These are phyloP conservation scores for Ogataea sp. DNA, from an alignment of 805 yeast genomes.

Conservation along the genomic window DNA sequence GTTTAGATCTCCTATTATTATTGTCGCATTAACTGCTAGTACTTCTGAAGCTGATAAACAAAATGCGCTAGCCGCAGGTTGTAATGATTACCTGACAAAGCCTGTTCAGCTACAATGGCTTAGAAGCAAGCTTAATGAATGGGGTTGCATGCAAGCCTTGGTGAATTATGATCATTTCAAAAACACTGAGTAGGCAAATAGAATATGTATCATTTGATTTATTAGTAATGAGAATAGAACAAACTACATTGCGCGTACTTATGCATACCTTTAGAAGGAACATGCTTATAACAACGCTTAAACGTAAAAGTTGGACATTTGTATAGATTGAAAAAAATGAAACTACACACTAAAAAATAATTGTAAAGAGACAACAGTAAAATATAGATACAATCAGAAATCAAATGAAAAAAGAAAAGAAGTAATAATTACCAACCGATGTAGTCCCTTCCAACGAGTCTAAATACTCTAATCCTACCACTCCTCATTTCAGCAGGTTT, in stretches of 20 bases:
- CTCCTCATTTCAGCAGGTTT: slow-evolving; percentile 63
- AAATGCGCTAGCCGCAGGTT: slow-evolving; percentile 92
- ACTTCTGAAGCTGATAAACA: slow-evolving; percentile 78
- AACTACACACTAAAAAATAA: background rate
- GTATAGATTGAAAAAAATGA: too few species aligned
- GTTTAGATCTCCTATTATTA: slow-evolving; percentile 93
- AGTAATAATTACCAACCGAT: slow-evolving; percentile 51
- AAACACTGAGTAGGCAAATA: slow-evolving; percentile 11
- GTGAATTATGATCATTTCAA: slow-evolving; percentile 95
- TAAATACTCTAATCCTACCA: slow-evolving; percentile 74
- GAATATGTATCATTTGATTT: too few species aligned
- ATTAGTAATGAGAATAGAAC: too few species aligned
- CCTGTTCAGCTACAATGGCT: slow-evolving; percentile 95
- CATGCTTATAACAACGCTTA: too few species aligned
- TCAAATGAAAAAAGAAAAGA: background rate
- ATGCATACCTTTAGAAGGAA: too few species aligned
- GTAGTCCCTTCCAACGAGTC: slow-evolving; percentile 66
- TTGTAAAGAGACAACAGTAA: background rate
- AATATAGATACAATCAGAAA: too few species aligned
- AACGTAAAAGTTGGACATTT: too few species aligned
- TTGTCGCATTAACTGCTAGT: slow-evolving; percentile 93
- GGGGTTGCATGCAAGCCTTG: slow-evolving; percentile 99
- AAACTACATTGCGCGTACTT: too few species aligned
- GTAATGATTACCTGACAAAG: slow-evolving; percentile 92
- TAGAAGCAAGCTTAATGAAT: slow-evolving; percentile 86